phyloP scores from a whole-genome alignment of 176 grass and related monocot species.

The Puccinellia tenuiflora region DNA sequence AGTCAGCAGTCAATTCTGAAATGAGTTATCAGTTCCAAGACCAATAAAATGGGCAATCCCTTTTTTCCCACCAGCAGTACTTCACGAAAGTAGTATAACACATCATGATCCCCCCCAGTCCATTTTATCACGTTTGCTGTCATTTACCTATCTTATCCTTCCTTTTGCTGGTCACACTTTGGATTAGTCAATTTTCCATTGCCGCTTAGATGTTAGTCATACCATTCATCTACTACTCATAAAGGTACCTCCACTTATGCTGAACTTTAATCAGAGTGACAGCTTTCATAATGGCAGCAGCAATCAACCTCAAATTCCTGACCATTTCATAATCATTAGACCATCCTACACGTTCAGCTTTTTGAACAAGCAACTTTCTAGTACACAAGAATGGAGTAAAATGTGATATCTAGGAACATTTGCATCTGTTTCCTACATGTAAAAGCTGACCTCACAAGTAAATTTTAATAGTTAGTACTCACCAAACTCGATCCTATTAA shows the following conservation, averaged over 20 bases:
- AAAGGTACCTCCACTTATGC: conserved; percentile 38
- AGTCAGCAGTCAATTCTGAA: conserved; percentile 12
- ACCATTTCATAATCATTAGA: conserved; percentile 48
- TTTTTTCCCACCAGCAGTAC: conserved; percentile 8
- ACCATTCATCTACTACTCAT: conserved; percentile 29
- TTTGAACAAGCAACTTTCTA: conserved; percentile 29
- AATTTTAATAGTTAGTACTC: background rate
- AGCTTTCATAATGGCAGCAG: conserved; percentile 41
- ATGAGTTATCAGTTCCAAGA: conserved; percentile 1
- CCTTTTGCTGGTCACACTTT: background rate
- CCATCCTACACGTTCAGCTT: conserved; percentile 30
- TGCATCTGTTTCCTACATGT: background rate
- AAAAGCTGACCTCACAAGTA: background rate
- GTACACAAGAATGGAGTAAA: background rate
- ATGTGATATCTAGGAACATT: background rate
- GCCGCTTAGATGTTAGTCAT: conserved; percentile 16
- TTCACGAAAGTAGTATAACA: conserved; percentile 3
- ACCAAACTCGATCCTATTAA: background rate
- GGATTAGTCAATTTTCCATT: conserved; percentile 20
- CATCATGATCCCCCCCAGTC: background rate
- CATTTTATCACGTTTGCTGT: background rate
- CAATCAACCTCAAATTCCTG: conserved; percentile 18
- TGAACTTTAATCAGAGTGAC: conserved; percentile 36
- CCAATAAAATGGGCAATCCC: conserved; percentile 6
- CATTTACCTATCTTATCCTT: conserved; percentile 15